Evolutionary conservation across 2,329 filamentous ascomycete genomes (phyloP).

Genomic region (Pyricularia pennisetigena): DNA sequence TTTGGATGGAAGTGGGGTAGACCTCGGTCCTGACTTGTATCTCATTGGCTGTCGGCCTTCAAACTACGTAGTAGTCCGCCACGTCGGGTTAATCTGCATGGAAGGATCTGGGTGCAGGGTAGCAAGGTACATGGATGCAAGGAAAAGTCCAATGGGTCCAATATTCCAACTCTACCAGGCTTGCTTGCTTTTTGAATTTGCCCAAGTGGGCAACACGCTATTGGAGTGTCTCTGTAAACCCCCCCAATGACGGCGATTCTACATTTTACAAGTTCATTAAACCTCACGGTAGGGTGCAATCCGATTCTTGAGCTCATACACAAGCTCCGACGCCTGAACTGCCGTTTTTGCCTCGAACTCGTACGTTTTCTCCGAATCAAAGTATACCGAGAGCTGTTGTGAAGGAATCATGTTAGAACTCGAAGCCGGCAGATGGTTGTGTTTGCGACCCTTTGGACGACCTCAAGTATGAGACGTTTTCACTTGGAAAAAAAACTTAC

Average conservation of each 20-base stretch:
- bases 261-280: slow-evolving; percentile 8
- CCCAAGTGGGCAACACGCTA: neutral
- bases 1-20: neutral
- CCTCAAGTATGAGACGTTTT: too few species aligned
- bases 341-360: slow-evolving; percentile 71
- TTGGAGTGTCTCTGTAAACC: neutral
- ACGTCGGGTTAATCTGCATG: neutral
- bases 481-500: slow-evolving; percentile 28
- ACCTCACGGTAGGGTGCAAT: slow-evolving; percentile 55
- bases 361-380: slow-evolving; percentile 70
- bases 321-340: slow-evolving; percentile 69
- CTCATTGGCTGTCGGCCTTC: neutral
- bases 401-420: neutral
- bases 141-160: neutral
- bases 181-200: too few species aligned
- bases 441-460: neutral
- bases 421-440: slow-evolving; percentile 4
- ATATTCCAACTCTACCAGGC: too few species aligned
- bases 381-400: slow-evolving; percentile 63
- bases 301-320: slow-evolving; percentile 67
- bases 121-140: neutral
- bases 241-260: too few species aligned
- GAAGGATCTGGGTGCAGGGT: neutral
- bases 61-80: neutral
- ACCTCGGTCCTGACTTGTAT: neutral